phyloP scores from a whole-genome alignment of 495 filamentous ascomycete species.

The Aspergillus leporis region DNA sequence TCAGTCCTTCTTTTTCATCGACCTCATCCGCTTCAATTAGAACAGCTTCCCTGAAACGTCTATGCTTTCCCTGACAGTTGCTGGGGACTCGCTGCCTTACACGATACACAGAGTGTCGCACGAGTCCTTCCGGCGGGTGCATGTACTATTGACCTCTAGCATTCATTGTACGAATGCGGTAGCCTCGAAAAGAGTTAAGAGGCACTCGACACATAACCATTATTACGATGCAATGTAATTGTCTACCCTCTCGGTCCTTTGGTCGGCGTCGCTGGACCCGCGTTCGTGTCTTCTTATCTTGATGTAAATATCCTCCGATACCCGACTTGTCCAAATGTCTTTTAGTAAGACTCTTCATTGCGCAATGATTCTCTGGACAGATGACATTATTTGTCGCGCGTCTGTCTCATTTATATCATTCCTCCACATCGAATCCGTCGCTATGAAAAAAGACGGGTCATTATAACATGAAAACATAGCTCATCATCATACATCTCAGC shows the following conservation, averaged over 20 bases:
- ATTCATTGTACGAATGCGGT: not conserved
- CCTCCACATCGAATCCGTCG: conserved; percentile 10
- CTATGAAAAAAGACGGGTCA: conserved; percentile 14
- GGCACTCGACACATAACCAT: not conserved
- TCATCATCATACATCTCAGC: conserved; percentile 38
- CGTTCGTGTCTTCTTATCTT: not conserved
- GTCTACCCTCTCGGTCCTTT: not conserved
- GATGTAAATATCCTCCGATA: not conserved
- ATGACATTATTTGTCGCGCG: not conserved
- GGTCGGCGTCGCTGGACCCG: not conserved
- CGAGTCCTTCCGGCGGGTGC: conserved; percentile 22
- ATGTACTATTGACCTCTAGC: conserved; percentile 8
- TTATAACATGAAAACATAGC: conserved; percentile 21
- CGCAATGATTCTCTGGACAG: not conserved
- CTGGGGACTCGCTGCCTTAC: conserved; percentile 9
- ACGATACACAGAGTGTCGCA: conserved; percentile 18
- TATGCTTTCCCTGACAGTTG: not conserved
- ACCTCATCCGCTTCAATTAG: not conserved
- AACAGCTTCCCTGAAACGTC: not conserved
- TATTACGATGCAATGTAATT: not conserved
- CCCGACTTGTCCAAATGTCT: not conserved
- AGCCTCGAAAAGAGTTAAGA: not conserved
- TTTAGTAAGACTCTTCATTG: not conserved
- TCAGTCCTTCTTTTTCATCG: not conserved
- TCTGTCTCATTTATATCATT: conserved; percentile 35